Base-by-base conservation (phyloP, 2,329 filamentous ascomycete species). In the Periconia digitata region DNA sequence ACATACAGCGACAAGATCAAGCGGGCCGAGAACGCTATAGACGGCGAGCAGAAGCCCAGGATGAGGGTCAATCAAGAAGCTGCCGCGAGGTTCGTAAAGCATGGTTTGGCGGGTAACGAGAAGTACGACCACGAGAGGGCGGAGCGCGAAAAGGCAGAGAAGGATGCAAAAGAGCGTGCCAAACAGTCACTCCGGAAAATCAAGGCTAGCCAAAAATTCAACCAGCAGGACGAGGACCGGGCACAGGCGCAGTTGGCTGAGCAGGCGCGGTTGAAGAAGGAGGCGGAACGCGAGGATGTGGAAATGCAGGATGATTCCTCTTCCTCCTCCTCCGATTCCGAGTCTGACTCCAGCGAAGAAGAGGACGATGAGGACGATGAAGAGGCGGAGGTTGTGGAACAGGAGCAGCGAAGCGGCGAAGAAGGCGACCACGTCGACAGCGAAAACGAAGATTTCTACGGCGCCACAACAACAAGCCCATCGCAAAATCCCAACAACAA, bases 1-100 rank as follows among this genome's bases (percentile, higher is more conserved):
- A 87, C 91, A 67, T 97, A 97, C 72, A 95, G 96, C 73, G 84
- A 83, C 50, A 99, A 97, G 76, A 92, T 97, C 69, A 90, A 94
- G 66, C 77, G 79, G 13, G 81, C 84, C 3, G 91, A 96, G 17
- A 38, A 49, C 1, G 45, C 43, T 2, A n/a, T n/a, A n/a, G n/a
- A 27, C 49, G 3, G 42, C 22, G 81, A 82, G 1, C 79, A 80
- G 44, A 77, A 83, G 62, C 79, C 80, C 24, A 80, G 75, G 1
- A 74, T 89, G 54, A 83, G 72, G 18, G 64, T 87, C 20, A 81
- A 96, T 65, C 92, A 88, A 60, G 82, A 84, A 56, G 92, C 90
- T 6, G 89, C 90, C 13, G 84, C 82, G 43, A 82, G 92, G 43
- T 89, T 99, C 51, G 85, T 99, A 61, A 90, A 87, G 66, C 83